A percentile compares a stretch with the other conserved stretches of the same genome.
phyloP scores from a whole-genome alignment of 441 rosid species.

The Adansonia madagascariensis region DNA sequence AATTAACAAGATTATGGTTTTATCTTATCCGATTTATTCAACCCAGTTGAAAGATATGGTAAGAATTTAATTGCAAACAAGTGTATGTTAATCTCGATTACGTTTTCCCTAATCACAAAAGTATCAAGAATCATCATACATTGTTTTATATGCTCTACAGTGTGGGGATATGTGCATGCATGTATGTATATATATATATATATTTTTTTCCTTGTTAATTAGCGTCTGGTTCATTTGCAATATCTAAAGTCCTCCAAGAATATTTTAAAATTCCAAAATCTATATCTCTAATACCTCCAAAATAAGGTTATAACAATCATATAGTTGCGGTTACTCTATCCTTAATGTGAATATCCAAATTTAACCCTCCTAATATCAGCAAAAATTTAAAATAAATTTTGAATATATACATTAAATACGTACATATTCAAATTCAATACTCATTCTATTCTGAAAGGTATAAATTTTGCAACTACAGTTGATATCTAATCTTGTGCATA shows the following conservation, averaged over 20 bases:
- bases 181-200: too few relatives aligned
- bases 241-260: too few relatives aligned
- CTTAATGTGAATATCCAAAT: too few relatives aligned
- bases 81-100: neutral
- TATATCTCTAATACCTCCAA: too few relatives aligned
- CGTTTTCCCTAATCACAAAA: slow-evolving; percentile 4
- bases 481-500: neutral
- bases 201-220: too few relatives aligned
- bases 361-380: too few relatives aligned
- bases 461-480: neutral
- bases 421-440: too few relatives aligned
- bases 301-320: too few relatives aligned
- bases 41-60: neutral
- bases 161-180: neutral
- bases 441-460: too few relatives aligned
- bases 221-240: too few relatives aligned
- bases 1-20: neutral
- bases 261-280: neutral
- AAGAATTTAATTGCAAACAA: neutral
- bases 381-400: neutral
- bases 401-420: too few relatives aligned
- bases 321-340: neutral
- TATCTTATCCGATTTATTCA: neutral
- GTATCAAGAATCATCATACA: neutral
- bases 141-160: neutral